Percentiles rank a stretch among this genome's conserved stretches.
Evolutionary conservation across 305 asterid species (phyloP).

Genomic region (Fraxinus floribunda): DNA sequence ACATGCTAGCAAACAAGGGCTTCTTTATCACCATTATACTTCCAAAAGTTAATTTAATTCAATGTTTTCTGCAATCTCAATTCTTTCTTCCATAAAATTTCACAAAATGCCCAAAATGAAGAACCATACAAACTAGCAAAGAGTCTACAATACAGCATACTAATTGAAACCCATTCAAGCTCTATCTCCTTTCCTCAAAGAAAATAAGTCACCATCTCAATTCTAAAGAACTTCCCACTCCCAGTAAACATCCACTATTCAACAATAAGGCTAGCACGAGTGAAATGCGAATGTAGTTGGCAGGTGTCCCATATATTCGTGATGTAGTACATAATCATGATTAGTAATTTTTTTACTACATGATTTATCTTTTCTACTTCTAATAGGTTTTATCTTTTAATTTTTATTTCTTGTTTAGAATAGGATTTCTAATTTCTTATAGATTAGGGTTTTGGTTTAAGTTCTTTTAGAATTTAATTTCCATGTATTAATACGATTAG

Average conservation of each 20-base stretch:
- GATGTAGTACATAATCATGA: too few relatives aligned
- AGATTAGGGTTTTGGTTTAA: too few relatives aligned
- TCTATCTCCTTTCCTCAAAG: neutral
- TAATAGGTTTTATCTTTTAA: too few relatives aligned
- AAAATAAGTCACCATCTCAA: neutral
- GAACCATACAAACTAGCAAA: neutral
- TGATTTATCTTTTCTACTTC: too few relatives aligned
- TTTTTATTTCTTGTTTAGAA: too few relatives aligned
- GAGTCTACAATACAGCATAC: neutral
- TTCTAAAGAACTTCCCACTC: conserved; percentile 11
- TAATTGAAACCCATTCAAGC: neutral
- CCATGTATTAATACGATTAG: too few relatives aligned
- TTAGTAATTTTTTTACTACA: too few relatives aligned
- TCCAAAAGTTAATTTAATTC: neutral
- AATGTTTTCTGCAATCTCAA: neutral
- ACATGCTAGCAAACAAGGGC: neutral
- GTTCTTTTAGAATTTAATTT: too few relatives aligned
- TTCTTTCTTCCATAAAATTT: neutral
- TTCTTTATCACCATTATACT: neutral
- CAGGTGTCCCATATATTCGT: conserved; percentile 5
- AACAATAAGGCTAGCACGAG: neutral
- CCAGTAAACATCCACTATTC: neutral
- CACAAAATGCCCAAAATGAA: neutral
- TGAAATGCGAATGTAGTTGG: neutral
- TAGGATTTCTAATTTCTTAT: too few relatives aligned